These are phyloP conservation scores for Nakaseomyces nivariensis DNA, from an alignment of 1,139 yeast species.

Conservation along the genomic window DNA sequence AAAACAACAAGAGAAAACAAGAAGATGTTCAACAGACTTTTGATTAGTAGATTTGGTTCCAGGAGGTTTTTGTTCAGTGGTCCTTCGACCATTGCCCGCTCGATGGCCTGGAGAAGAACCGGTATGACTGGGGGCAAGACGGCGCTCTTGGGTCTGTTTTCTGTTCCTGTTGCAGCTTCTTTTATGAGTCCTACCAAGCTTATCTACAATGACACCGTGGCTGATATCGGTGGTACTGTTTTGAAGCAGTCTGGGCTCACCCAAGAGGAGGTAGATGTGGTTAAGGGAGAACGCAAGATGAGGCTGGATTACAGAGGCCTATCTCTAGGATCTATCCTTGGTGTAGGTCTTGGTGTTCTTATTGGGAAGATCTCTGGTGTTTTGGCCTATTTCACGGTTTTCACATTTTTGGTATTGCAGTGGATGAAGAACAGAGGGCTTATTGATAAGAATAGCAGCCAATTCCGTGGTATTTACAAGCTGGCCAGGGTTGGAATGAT, in stretches of 20 bases:
- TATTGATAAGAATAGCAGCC: conserved; percentile 10
- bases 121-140: neutral
- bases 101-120: neutral
- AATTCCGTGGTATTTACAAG: conserved; percentile 4
- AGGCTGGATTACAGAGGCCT: conserved; percentile 16
- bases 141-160: neutral
- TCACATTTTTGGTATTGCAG: conserved; percentile 15
- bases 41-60: conserved; percentile 1
- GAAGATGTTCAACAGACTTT: neutral
- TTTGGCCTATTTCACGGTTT: conserved; percentile 12
- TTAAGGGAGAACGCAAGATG: neutral
- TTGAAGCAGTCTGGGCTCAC: neutral
- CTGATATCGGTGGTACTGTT: neutral
- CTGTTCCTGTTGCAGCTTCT: neutral
- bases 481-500: conserved; percentile 1
- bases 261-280: conserved; percentile 1
- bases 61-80: neutral
- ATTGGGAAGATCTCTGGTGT: conserved; percentile 17
- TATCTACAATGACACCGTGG: conserved; percentile 3
- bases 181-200: neutral
- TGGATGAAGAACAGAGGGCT: conserved; percentile 18
- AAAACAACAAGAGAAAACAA: too few species aligned
- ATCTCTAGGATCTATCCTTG: conserved; percentile 20
- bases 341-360: conserved; percentile 15
- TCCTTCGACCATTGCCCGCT: neutral